Percentiles rank a stretch among this genome's conserved stretches.
Conservation (phyloP, 176 grass and related monocot genomes). For the Oryza punctata region DNA sequence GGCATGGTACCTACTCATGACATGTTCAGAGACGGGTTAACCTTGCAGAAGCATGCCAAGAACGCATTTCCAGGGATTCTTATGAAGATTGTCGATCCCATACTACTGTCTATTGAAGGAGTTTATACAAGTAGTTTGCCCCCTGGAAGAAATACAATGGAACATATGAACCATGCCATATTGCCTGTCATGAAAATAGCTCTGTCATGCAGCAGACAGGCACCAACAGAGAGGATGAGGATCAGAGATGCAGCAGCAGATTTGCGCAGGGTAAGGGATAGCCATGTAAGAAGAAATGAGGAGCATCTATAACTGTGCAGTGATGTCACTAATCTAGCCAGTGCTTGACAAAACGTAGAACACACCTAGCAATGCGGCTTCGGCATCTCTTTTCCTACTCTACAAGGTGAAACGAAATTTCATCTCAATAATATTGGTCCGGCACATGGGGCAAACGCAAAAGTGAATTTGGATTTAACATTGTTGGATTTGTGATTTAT, state of each 20-base stretch:
- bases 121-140: neutral
- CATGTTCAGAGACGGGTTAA: no score
- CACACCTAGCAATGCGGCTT: neutral
- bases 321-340: neutral
- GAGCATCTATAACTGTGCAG: neutral
- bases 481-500: neutral
- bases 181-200: neutral
- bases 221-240: neutral
- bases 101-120: neutral
- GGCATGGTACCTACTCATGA: no score
- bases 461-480: neutral
- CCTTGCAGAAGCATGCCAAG: neutral
- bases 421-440: neutral
- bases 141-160: neutral
- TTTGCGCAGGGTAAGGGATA: neutral
- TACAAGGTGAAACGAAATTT: neutral
- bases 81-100: neutral
- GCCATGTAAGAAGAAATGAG: neutral
- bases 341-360: no score
- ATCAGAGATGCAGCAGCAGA: neutral
- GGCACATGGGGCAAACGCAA: neutral
- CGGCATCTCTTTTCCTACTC: neutral
- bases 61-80: neutral
- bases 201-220: neutral
- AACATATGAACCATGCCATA: neutral